Percentiles rank a stretch among this genome's conserved stretches.
Conservation (phyloP, 331 rosid species). For the Spiraea crenata region DNA sequence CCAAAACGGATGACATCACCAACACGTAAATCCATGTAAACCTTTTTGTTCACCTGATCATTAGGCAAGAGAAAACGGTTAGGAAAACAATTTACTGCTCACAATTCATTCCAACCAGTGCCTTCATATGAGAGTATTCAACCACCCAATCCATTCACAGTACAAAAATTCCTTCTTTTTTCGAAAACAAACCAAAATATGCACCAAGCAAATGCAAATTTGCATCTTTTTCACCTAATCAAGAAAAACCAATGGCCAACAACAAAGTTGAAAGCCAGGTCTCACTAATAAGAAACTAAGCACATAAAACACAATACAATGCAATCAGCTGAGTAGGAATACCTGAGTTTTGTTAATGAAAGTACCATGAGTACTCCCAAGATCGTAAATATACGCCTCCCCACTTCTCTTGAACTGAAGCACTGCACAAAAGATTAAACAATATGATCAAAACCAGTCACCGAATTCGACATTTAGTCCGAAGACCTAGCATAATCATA, state of each 20-base stretch:
- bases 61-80: conserved; percentile 24
- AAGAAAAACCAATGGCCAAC: background rate
- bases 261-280: background rate
- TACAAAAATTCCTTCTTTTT: background rate
- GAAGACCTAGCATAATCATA: background rate
- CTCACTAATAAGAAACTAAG: background rate
- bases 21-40: conserved; percentile 69
- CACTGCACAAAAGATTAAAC: conserved; percentile 42
- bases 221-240: background rate
- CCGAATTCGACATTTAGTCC: background rate
- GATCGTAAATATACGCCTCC: conserved; percentile 80
- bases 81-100: conserved; percentile 6
- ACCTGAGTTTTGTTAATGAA: conserved; percentile 86
- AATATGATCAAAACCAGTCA: background rate
- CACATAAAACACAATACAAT: background rate
- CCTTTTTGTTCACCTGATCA: conserved; percentile 64
- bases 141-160: background rate
- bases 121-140: background rate
- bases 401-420: conserved; percentile 84
- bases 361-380: conserved; percentile 94
- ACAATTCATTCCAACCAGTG: background rate
- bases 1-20: conserved; percentile 98
- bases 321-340: conserved; percentile 10
- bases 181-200: background rate
- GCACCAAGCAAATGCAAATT: background rate